phyloP scores from a whole-genome alignment of 2,329 filamentous ascomycete genomes.

The Leptographium galeiforme region DNA sequence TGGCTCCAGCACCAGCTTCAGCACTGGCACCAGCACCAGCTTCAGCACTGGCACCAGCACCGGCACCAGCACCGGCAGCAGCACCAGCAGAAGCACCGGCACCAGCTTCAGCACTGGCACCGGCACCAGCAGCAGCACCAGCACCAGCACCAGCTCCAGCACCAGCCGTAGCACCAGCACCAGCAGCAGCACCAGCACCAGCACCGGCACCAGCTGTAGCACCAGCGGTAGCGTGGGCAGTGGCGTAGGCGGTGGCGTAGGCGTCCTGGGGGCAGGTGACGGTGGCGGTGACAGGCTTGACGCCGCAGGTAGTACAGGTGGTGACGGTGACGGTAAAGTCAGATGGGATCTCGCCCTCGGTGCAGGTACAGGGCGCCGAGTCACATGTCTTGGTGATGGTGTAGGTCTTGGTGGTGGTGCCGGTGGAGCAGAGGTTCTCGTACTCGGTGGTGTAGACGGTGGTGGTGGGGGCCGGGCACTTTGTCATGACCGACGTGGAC shows the following conservation, averaged over 20 bases:
- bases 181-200: neutral
- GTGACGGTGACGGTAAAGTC: slow-evolving; percentile 10
- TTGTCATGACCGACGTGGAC: neutral
- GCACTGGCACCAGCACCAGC: neutral
- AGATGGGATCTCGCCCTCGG: slow-evolving; percentile 2
- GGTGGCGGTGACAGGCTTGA: slow-evolving; percentile 5
- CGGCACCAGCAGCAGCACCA: no score
- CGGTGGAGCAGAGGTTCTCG: slow-evolving; percentile 6
- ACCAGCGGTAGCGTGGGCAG: neutral
- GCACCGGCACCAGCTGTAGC: neutral
- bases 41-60: neutral
- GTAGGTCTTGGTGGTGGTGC: slow-evolving; percentile 9
- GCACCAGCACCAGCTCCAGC: neutral
- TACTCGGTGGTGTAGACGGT: slow-evolving; percentile 9
- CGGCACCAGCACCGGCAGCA: neutral
- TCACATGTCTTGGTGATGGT: slow-evolving; percentile 13
- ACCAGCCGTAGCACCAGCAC: neutral
- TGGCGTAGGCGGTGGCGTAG: neutral
- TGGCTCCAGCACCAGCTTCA: neutral
- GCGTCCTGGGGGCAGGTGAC: slow-evolving; percentile 5
- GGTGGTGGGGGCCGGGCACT: slow-evolving; percentile 2
- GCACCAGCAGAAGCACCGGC: neutral
- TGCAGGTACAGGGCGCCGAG: slow-evolving; percentile 5
- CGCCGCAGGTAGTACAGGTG: slow-evolving; percentile 9
- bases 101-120: neutral